A percentile compares a stretch with the other conserved stretches of the same genome.
Conservation (phyloP, 2,329 filamentous ascomycete genomes). For the Botrytis squamosa region DNA sequence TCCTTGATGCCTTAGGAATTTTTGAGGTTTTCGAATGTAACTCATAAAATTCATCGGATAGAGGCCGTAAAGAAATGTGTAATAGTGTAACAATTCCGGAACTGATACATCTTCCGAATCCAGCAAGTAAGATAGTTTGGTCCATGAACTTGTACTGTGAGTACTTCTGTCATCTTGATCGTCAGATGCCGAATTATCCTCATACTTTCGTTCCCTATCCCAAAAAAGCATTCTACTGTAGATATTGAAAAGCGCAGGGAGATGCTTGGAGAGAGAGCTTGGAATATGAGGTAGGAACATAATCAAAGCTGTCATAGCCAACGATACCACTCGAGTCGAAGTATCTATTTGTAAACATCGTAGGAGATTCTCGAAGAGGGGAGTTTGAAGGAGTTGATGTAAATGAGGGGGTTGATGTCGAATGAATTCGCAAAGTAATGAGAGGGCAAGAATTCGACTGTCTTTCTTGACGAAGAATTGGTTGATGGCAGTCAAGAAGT, state of each 20-base stretch:
- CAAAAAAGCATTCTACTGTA: slow-evolving; percentile 79
- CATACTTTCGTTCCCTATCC: slow-evolving; percentile 48
- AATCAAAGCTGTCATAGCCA: slow-evolving; percentile 71
- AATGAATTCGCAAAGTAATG: slow-evolving; percentile 70
- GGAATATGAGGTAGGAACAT: slow-evolving; percentile 85
- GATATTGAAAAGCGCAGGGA: slow-evolving; percentile 76
- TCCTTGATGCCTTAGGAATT: slow-evolving; percentile 72
- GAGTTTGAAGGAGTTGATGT: slow-evolving; percentile 67
- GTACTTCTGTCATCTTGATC: slow-evolving; percentile 40
- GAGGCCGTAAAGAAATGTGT: slow-evolving; percentile 77
- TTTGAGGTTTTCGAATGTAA: slow-evolving; percentile 79
- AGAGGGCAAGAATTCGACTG: slow-evolving; percentile 62
- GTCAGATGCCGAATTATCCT: slow-evolving; percentile 15
- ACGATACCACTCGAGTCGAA: slow-evolving; percentile 72
- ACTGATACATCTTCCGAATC: slow-evolving; percentile 61
- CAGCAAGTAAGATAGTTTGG: slow-evolving; percentile 60
- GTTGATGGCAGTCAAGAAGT: slow-evolving; percentile 66
- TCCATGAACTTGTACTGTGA: slow-evolving; percentile 56
- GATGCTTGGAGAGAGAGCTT: slow-evolving; percentile 63
- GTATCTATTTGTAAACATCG: slow-evolving; percentile 75
- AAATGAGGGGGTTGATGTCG: slow-evolving; percentile 77
- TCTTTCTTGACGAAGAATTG: slow-evolving; percentile 63
- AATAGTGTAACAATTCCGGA: slow-evolving; percentile 70
- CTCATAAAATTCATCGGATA: slow-evolving; percentile 86
- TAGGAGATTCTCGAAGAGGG: slow-evolving; percentile 68